A percentile compares a stretch with the other conserved stretches of the same genome.
Conservation (phyloP, 768 basidiomycete species). For the Psilocybe azurescens region DNA sequence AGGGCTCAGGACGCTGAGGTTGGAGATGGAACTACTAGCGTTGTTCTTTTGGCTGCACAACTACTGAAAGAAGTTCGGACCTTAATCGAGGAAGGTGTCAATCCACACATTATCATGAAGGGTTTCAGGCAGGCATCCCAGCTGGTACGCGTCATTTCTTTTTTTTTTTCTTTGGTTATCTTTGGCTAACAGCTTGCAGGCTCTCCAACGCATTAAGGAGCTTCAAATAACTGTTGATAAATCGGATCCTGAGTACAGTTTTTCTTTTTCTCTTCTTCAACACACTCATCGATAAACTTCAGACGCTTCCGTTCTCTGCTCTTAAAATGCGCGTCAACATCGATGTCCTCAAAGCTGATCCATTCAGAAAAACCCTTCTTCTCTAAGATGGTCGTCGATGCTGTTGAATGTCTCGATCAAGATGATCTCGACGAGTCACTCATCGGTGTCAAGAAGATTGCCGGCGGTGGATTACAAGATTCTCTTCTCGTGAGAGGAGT, state of each 20-base stretch:
- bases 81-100: constrained; percentile 96
- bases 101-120: constrained; percentile 97
- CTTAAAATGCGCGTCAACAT: constrained; percentile 95
- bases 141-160: constrained; percentile 59
- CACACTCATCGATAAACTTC: constrained; percentile 23
- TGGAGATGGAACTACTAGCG: constrained; percentile 97
- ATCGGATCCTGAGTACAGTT: constrained; percentile 82
- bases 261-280: constrained; percentile 7
- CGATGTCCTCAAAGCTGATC: constrained; percentile 99
- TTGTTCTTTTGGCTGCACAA: constrained; percentile 93
- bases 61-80: constrained; percentile 90
- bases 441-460: constrained; percentile 97
- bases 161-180: background rate
- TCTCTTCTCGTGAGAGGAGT: constrained; percentile 90
- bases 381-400: constrained; percentile 98
- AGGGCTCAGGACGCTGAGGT: constrained; percentile 98
- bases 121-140: constrained; percentile 89
- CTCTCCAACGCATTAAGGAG: constrained; percentile 84
- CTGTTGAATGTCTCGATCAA: constrained; percentile 91
- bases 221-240: constrained; percentile 92
- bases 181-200: constrained; percentile 49
- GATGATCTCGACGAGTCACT: constrained; percentile 93
- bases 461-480: constrained; percentile 98
- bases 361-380: constrained; percentile 99
- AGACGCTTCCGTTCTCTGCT: constrained; percentile 94